Percentiles rank a stretch among this genome's conserved stretches.
phyloP scores from a whole-genome alignment of 1,139 yeast species.

The Sugiyamaella paludigena region DNA sequence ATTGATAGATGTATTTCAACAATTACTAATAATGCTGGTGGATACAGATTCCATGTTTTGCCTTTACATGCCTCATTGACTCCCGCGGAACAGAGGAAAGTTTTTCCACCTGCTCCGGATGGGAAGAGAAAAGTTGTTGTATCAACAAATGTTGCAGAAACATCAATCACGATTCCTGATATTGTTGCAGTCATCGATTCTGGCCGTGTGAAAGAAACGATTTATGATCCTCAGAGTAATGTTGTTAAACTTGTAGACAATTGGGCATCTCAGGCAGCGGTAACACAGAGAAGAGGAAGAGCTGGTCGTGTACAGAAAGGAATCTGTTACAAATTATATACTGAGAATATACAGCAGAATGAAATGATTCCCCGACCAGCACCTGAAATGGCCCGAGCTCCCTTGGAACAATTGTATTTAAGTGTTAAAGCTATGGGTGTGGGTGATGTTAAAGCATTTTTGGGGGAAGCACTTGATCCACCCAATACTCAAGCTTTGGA shows the following conservation, averaged over 20 bases:
- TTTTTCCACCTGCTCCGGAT: conserved; percentile 55
- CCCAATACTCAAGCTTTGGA: conserved; percentile 61
- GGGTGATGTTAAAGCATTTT: conserved; percentile 62
- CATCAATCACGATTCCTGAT: conserved; percentile 90
- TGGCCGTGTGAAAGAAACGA: conserved; percentile 78
- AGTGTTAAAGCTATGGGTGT: conserved; percentile 90
- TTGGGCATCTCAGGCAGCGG: conserved; percentile 91
- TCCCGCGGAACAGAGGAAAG: conserved; percentile 76
- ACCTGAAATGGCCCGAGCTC: conserved; percentile 84
- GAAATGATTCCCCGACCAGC: conserved; percentile 69
- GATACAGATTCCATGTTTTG: conserved; percentile 41
- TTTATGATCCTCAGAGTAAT: conserved; percentile 64
- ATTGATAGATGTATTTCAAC: conserved; percentile 58
- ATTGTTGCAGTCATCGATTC: conserved; percentile 89
- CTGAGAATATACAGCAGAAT: conserved; percentile 54
- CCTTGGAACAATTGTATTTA: conserved; percentile 77
- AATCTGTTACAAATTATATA: conserved; percentile 74
- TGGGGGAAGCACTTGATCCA: conserved; percentile 76
- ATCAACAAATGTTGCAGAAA: conserved; percentile 80
- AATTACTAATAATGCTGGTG: conserved; percentile 28
- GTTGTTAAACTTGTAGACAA: conserved; percentile 71
- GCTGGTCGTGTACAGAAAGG: conserved; percentile 96
- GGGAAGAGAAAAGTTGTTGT: conserved; percentile 76
- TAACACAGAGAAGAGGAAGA: conserved; percentile 92
- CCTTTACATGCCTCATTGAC: conserved; percentile 88